Conservation (phyloP, 2,329 filamentous ascomycete species). For the Xylariaceae sp. region DNA sequence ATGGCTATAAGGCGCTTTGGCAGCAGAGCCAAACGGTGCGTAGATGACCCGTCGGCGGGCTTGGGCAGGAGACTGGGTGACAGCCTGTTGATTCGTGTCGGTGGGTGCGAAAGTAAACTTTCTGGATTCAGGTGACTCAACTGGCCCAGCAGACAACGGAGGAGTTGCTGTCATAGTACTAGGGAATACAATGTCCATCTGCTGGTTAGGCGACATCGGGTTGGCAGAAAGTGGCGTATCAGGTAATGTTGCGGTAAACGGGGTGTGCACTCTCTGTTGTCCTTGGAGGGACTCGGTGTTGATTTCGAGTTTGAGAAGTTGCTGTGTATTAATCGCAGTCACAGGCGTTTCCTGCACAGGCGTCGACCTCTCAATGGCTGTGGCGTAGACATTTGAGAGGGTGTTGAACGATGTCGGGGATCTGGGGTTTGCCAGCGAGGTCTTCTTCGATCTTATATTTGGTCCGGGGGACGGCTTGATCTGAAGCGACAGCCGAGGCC, state of each 20-base stretch:
- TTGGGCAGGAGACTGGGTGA: constrained; percentile 41
- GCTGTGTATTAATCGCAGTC: constrained; percentile 52
- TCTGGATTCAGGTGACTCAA: constrained; percentile 45
- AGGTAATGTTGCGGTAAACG: constrained; percentile 50
- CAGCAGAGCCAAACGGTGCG: constrained; percentile 28
- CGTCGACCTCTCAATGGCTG: constrained; percentile 62
- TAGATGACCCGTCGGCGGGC: constrained; percentile 44
- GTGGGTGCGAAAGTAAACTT: constrained; percentile 51
- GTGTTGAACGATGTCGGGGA: constrained; percentile 69
- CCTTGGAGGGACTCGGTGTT: constrained; percentile 38
- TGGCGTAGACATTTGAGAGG: constrained; percentile 66
- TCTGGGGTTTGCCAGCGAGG: constrained; percentile 49
- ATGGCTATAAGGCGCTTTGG: constrained; percentile 58
- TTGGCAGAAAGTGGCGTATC: constrained; percentile 58
- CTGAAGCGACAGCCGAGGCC: constrained; percentile 60
- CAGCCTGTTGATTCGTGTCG: constrained; percentile 33
- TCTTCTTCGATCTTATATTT: constrained; percentile 44
- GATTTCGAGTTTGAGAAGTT: constrained; percentile 43
- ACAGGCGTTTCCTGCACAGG: constrained; percentile 51
- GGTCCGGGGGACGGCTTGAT: constrained; percentile 50
- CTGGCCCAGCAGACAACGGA: constrained; percentile 56
- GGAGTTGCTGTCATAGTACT: constrained; percentile 64
- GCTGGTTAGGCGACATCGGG: constrained; percentile 50
- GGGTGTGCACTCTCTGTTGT: constrained; percentile 44
- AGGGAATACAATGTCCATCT: constrained; percentile 51